Conservation (phyloP, 2,329 filamentous ascomycete species). For the Fusarium sp. region DNA sequence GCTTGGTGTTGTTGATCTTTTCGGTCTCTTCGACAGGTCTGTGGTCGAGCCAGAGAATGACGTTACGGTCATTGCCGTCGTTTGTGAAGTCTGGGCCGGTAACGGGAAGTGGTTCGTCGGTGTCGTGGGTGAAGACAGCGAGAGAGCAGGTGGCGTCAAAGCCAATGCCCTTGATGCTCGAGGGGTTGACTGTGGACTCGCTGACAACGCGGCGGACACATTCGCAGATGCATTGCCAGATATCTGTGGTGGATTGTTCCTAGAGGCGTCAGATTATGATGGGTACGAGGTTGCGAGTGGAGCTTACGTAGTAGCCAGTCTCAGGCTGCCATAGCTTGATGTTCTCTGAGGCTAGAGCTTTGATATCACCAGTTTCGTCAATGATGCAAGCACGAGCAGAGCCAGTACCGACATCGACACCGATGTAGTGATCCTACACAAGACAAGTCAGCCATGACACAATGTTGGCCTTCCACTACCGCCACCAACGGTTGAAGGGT, state of each 20-base stretch:
- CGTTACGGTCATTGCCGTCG: slow-evolving; percentile 87
- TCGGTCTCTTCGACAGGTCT: slow-evolving; percentile 90
- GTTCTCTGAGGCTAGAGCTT: slow-evolving; percentile 76
- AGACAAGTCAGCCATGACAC: slow-evolving; percentile 24
- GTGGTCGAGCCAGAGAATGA: slow-evolving; percentile 98
- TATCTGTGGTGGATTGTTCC: slow-evolving; percentile 99
- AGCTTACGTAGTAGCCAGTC: slow-evolving; percentile 76
- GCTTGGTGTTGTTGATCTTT: slow-evolving; percentile 90
- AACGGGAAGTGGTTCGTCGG: slow-evolving; percentile 90
- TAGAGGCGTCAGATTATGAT: slow-evolving; percentile 38
- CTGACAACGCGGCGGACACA: slow-evolving; percentile 86
- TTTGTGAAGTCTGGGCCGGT: slow-evolving; percentile 84
- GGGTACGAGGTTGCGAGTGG: neutral
- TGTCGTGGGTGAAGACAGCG: slow-evolving; percentile 88
- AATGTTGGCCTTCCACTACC: neutral
- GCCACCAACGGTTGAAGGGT: slow-evolving; percentile 8
- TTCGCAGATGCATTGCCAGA: slow-evolving; percentile 93
- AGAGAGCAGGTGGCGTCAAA: slow-evolving; percentile 99
- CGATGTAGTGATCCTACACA: slow-evolving; percentile 73
- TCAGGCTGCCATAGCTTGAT: slow-evolving; percentile 86
- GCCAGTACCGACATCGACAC: slow-evolving; percentile 96
- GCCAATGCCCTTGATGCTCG: slow-evolving; percentile 86
- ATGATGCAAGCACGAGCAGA: slow-evolving; percentile 97
- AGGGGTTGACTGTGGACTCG: slow-evolving; percentile 82
- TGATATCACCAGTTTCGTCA: slow-evolving; percentile 89